These are phyloP conservation scores for Kwoniella bestiolae DNA, from an alignment of 768 basidiomycete genomes.

Conservation along the genomic window DNA sequence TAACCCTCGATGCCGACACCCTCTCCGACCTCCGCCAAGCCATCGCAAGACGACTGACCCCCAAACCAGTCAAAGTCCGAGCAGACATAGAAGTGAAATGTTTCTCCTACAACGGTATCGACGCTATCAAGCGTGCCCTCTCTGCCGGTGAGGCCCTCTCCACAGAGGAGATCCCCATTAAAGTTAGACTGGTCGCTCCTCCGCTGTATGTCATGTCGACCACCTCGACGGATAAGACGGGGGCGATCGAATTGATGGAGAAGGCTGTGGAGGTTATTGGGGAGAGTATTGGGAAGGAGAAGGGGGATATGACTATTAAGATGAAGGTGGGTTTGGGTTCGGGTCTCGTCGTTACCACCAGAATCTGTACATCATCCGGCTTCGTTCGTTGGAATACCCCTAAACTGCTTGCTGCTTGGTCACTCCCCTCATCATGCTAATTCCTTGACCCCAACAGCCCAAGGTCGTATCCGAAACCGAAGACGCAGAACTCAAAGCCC, in stretches of 20 bases:
- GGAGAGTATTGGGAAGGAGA: slow-evolving; percentile 76
- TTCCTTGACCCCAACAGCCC: slow-evolving; percentile 68
- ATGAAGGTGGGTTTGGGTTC: slow-evolving; percentile 74
- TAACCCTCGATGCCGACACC: slow-evolving; percentile 66
- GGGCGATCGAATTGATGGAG: slow-evolving; percentile 87
- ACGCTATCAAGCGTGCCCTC: slow-evolving; percentile 91
- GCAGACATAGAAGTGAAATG: slow-evolving; percentile 98
- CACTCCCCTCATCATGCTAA: too few species aligned
- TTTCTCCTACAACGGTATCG: slow-evolving; percentile 92
- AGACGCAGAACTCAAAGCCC: slow-evolving; percentile 93
- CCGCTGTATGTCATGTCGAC: slow-evolving; percentile 94
- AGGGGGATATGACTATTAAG: slow-evolving; percentile 86
- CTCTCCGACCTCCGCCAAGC: slow-evolving; percentile 72
- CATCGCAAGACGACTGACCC: slow-evolving; percentile 92
- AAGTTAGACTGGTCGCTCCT: slow-evolving; percentile 94
- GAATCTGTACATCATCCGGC: not conserved
- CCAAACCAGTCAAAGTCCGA: slow-evolving; percentile 97
- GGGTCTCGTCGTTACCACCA: not conserved
- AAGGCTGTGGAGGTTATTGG: slow-evolving; percentile 91
- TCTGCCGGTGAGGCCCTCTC: slow-evolving; percentile 82
- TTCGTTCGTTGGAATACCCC: too few species aligned
- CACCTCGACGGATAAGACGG: slow-evolving; percentile 95
- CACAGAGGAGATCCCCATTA: slow-evolving; percentile 90
- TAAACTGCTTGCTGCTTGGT: too few species aligned
- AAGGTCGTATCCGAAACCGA: slow-evolving; percentile 98